Base-by-base conservation (phyloP, 139 green algal species). In the Coelastrella sp. region DNA sequence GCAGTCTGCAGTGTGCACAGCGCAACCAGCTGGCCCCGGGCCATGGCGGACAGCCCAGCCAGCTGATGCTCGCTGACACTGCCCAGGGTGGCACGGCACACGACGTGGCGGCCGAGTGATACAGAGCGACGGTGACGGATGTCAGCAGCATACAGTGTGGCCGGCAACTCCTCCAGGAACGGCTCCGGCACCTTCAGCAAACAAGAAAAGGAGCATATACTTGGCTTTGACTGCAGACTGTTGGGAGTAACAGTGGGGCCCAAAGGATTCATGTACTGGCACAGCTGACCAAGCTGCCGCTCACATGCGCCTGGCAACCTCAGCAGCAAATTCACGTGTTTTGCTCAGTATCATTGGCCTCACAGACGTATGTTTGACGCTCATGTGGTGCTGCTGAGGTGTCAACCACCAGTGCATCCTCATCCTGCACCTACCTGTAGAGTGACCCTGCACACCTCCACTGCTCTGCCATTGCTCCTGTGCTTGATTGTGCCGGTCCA, bases 61-160 rank as follows among this genome's bases (percentile, higher is more conserved):
- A 91, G 87, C 78, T 91, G 87, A 22, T 70, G 65, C 87, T 85
- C 78, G 8, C 7, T 75, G 61, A 86, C 22, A 57, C 65, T 25
- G 8, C 22, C 63, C 7, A 87, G 63, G 0, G 35, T 61, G 12
- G 87, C 87, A 7, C 87, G 65, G 63, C 78, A 87, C 22, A 91
- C 87, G 19, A 87, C 87, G 17, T 91, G 87, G 65, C 87, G 87
- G 22, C 87, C 87, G 0, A 91, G 87, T 15, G 78, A 86, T 22
- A 91, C 87, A 12, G 78, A 82, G 22, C 65, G 63, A 22, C 87
- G 78, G 87, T 87, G 87, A 66, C 76, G 49, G 22, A 91, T 6
- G 10, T 91, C 87, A 19, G 79, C 66, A 6, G 87, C 87, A 19
- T 83, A 87, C 49, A 91, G 87, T 9, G 87, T 49, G 9, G 78